phyloP scores from a whole-genome alignment of 805 yeast genomes.

The Komagataella phaffii region DNA sequence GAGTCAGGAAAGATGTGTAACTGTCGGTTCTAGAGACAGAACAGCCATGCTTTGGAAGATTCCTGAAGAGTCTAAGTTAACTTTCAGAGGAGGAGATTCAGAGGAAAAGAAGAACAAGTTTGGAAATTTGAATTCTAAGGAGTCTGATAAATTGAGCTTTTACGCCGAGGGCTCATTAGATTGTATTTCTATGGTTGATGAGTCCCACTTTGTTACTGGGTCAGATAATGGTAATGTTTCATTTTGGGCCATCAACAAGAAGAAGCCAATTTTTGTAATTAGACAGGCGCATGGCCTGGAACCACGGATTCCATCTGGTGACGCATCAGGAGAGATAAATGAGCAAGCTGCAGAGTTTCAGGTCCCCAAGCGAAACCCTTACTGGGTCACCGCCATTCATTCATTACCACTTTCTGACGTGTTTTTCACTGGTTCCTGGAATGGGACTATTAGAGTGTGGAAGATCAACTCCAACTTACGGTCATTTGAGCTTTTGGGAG shows the following conservation, averaged over 20 bases:
- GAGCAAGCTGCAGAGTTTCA: conserved; percentile 24
- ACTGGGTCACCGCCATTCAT: conserved; percentile 71
- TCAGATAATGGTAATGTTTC: conserved; percentile 85
- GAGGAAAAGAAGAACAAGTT: conserved; percentile 25
- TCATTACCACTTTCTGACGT: conserved; percentile 79
- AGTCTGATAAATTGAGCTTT: conserved; percentile 15
- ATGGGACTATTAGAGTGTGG: conserved; percentile 74
- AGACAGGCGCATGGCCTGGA: conserved; percentile 69
- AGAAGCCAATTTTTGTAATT: conserved; percentile 65
- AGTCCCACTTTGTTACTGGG: conserved; percentile 86
- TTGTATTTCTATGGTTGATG: conserved; percentile 83
- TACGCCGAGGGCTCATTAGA: conserved; percentile 82
- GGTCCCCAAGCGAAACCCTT: conserved; percentile 66
- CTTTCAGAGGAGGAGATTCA: conserved; percentile 82
- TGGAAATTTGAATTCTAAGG: conserved; percentile 11
- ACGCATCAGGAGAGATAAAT: conserved; percentile 39
- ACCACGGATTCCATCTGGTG: conserved; percentile 26
- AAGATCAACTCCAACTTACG: conserved; percentile 52
- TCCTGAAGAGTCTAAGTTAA: conserved; percentile 85
- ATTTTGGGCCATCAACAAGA: conserved; percentile 85
- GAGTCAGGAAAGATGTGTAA: conserved; percentile 81
- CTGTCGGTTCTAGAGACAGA: conserved; percentile 91
- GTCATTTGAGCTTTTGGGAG: conserved; percentile 42
- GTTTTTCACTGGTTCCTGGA: conserved; percentile 82
- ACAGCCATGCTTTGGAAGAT: conserved; percentile 96